Base-by-base conservation (phyloP, 2,329 filamentous ascomycete genomes). In the Colletotrichum eremochloae region DNA sequence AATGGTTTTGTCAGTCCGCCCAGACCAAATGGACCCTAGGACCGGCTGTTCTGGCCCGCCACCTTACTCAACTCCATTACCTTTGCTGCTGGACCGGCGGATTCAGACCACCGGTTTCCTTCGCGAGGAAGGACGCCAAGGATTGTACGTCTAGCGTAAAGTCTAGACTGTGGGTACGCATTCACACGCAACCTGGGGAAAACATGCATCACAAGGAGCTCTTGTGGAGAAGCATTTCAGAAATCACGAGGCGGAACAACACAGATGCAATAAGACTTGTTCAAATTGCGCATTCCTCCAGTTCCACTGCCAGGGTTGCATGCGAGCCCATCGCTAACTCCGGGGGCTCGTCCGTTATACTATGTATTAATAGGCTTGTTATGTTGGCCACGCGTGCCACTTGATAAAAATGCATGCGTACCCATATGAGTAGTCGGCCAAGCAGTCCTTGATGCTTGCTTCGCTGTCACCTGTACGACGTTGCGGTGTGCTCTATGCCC, bases 111-210 rank as follows among this genome's bases (percentile, higher is more conserved):
- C 40, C 40, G 14, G 18, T 55, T 29, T 36, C 44, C 8, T 8
- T 46, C 44, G 38, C 9, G 20, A 24, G 48, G 9, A 31, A 42
- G 57, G 20, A 12, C 7, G 36, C 36, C 66, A 64, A 50, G 65
- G 68, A 68, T 63, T 57, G 53, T n/a, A 14, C 40, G 46, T 53
- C 65, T 67, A 64, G 60, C 63, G 63, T 60, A 72, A 64, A 72
- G 72, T 72, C 53, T 65, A 65, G 72, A 74, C 42, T 70, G 61
- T 70, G 70, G 58, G 33, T 56, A 63, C 58, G 58, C 61, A 48
- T n/a, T 60, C 31, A 33, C 44, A 63, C 56, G 24, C 52, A 42
- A 14, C 15, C 33, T 5, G 20, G 15, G 20, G 8, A 40, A 46
- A 57, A 63, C 46, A 48, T 58, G 62, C 31, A 55, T 69, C 69